Evolutionary conservation across 805 yeast genomes (phyloP), one percentile per base, ranked within the genome.

Genomic region (Candida lessepsii): DNA sequence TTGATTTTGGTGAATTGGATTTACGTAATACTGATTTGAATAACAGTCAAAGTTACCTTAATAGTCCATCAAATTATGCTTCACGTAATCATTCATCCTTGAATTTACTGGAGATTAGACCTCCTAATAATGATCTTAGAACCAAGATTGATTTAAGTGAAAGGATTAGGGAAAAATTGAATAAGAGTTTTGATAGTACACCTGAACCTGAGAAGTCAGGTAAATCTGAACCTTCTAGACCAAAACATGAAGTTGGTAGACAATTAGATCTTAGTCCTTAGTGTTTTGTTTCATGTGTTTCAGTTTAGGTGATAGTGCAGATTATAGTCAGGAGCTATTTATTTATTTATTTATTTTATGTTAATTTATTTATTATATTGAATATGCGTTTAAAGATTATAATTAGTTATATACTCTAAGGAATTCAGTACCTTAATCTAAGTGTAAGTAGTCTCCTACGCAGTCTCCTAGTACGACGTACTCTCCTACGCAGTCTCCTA

Each of bases 1-100:
- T 86, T 57, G 93, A 85, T 51, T 71, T 81, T 46, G 87, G 83
- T 9, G 75, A 74, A 46, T 79, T 83, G 48, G 81, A 81, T 42
- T 56, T 76, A 40, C 70, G 84, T 46, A 75, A 85, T 6, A 61
- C 54, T 42, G 52, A 55, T 29, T 29, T 63, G 16, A 54, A 60
- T 9, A 56, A 63, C 14, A 56, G 56, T 27, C 63, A 63, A 38
- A 61, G 68, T 9, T 53, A 45, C 29, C 39, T 63, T 41, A 60
- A 58, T 42, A 48, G 53, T 34, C 45, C 52, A 17, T 61, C 67
- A 11, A 46, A 46, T 9, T 40, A 57, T 10, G 32, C 32, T 2
- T 61, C 70, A 1, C 50, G 60, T 27, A 59, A 52, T 30, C 70
- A 62, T 27, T 65, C 71, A 3, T 46, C 55, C 1, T 44, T 54